Evolutionary conservation across 371 early-diverging fungal genomes (phyloP), one percentile per base, ranked within the genome.

Genomic region (Phascolomyces articulosus): DNA sequence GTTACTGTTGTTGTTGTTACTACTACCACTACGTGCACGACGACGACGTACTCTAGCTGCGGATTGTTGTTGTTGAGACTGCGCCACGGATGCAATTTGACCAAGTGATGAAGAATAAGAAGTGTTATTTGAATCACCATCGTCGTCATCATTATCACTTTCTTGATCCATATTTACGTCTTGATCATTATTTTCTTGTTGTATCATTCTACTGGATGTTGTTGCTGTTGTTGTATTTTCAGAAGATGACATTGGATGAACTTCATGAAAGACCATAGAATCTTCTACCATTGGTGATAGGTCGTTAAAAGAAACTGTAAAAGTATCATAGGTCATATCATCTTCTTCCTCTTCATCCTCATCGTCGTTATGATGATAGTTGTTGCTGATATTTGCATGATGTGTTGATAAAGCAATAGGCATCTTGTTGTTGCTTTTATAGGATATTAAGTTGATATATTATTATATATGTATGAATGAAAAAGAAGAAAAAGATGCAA

Each of bases 11-110:
- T 16, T 44, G 16, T 4, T 1, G 16, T 4, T 13, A 44, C n/a
- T 16, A n/a, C 44, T 16, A 7, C 16, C 4, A n/a, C n/a, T n/a
- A 44, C 44, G 15, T 13, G 18, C 1, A 16, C 44, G 15, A 44
- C 44, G 44, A 24, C n/a, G 21, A 24, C 51, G 51, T 7, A 51
- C 51, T 24, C 51, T 51, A 23, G 51, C 51, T 51, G 51, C 51
- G 51, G 51, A 51, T 24, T 28, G 51, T 44, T 44, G 44, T n/a
- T 44, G 44, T n/a, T 51, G 51, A 51, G 24, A 51, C 24, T 51
- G 51, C 51, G 51, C 24, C 51, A 51, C 51, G 24, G 51, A 51
- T 51, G 51, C 24, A 10, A 51, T 51, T 51, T 51, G 51, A 24
- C 51, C 51, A n/a, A 51, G 51, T 34, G 34, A 34, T 11, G 34